Evolutionary conservation across 108 stramenopile genomes (phyloP), one percentile per base, ranked within the genome.

Genomic region (Mediolabrus comicus): DNA sequence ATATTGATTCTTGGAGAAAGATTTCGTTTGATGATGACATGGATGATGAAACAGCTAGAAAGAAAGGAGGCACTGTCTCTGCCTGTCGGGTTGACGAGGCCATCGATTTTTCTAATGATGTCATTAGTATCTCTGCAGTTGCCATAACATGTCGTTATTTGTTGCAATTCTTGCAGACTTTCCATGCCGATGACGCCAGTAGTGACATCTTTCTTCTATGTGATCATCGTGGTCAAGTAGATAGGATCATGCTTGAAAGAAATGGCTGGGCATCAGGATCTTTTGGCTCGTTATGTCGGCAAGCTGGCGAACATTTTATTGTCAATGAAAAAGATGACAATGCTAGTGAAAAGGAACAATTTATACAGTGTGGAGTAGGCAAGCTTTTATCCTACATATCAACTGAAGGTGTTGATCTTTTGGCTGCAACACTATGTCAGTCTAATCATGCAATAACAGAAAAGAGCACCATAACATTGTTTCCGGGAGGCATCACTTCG

Each of bases 401-500:
- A 12, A 57, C 58, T n/a, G 58, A 53, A 24, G 76, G 54, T 24
- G 69, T 60, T 11, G 29, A 77, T 60, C 51, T 77, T 0, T 24
- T 77, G 29, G 69, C 46, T 14, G 35, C 46, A 22, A 77, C 76
- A 27, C 30, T 77, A 34, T 29, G 56, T 13, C 31, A 57, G 60
- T 65, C 76, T 9, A 53, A 58, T 1, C 38, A 53, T 65, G 76
- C 76, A 9, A n/a, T 65, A 7, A 65, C 70, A 9, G 64, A 70
- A 26, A 58, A 70, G 52, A 59, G 53, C 30, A 65, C 62, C 14
- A 60, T 77, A 46, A 60, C 51, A 6, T 16, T 77, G 4, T 77
- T 65, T 53, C 76, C 69, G 3, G 51, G 69, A 38, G 69, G 76
- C 8, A 43, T 65, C 17, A 62, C 76, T 6, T 51, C 76, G 5